Evolutionary conservation across 768 basidiomycete genomes (phyloP).

Genomic region (Pulveroboletus sp.): DNA sequence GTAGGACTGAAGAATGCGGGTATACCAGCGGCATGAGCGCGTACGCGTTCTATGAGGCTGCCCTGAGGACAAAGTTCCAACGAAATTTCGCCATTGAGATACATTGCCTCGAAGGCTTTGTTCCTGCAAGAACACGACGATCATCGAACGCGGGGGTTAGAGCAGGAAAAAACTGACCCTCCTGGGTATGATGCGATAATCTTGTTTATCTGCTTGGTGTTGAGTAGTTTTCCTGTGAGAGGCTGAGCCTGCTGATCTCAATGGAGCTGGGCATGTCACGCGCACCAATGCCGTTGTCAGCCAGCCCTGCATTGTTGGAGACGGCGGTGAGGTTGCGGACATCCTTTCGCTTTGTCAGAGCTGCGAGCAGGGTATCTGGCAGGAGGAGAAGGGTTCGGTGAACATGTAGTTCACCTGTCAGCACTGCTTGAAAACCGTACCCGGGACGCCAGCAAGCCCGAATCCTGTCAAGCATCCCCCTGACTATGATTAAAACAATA

Average conservation of each 20-base stretch:
- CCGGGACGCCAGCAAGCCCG: slow-evolving; percentile 84
- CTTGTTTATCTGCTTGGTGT: slow-evolving; percentile 71
- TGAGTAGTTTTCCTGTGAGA: slow-evolving; percentile 62
- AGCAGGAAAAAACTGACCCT: slow-evolving; percentile 42
- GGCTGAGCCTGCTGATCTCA: background rate
- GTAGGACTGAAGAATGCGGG: slow-evolving; percentile 94
- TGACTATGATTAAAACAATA: background rate
- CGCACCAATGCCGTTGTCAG: slow-evolving; percentile 65
- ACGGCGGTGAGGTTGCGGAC: slow-evolving; percentile 75
- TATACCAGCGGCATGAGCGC: slow-evolving; percentile 86
- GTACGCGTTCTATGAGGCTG: slow-evolving; percentile 81
- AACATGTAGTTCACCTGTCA: background rate
- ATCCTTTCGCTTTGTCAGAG: slow-evolving; percentile 68
- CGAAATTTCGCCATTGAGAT: slow-evolving; percentile 75
- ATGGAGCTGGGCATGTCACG: background rate
- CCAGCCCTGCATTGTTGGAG: slow-evolving; percentile 82
- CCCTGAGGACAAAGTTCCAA: slow-evolving; percentile 91
- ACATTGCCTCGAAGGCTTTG: slow-evolving; percentile 79
- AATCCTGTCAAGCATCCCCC: slow-evolving; percentile 52
- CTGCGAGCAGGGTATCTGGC: slow-evolving; percentile 76
- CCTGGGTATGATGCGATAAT: slow-evolving; percentile 90
- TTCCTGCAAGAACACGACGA: slow-evolving; percentile 48
- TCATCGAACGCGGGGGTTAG: background rate
- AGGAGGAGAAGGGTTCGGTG: background rate
- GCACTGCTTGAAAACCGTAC: slow-evolving; percentile 32